These are phyloP conservation scores for Colletotrichum gloeosporioides DNA, from an alignment of 2,329 filamentous ascomycete genomes.

Conservation along the genomic window DNA sequence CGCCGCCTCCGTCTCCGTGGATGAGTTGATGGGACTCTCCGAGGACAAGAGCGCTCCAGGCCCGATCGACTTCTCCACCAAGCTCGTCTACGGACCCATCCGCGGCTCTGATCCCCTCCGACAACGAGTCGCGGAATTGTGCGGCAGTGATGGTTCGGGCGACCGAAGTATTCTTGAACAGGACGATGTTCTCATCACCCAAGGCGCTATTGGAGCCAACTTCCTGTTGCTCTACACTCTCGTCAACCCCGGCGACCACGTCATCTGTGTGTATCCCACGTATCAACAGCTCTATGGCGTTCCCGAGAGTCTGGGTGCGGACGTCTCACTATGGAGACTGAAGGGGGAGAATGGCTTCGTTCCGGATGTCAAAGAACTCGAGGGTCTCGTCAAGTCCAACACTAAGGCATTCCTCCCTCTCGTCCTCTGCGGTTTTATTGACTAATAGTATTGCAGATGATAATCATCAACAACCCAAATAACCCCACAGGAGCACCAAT, in stretches of 20 bases:
- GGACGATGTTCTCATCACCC: conserved; percentile 74
- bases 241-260: conserved; percentile 75
- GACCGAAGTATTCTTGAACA: conserved; percentile 23
- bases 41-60: conserved; percentile 52
- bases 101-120: conserved; percentile 70
- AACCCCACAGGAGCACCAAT: conserved; percentile 81
- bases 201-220: conserved; percentile 80
- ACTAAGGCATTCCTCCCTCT: conserved; percentile 64
- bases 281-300: conserved; percentile 84
- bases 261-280: conserved; percentile 82
- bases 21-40: conserved; percentile 66
- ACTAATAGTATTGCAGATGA: conserved; percentile 40
- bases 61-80: conserved; percentile 54
- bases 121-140: conserved; percentile 67
- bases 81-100: conserved; percentile 77
- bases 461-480: conserved; percentile 74
- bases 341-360: conserved; percentile 67
- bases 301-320: conserved; percentile 72
- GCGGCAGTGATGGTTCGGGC: conserved; percentile 54
- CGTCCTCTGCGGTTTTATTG: background rate
- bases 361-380: conserved; percentile 69
- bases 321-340: conserved; percentile 77
- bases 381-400: conserved; percentile 65
- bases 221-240: conserved; percentile 75
- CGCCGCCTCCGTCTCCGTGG: conserved; percentile 74